Evolutionary conservation across 129 eudicot genomes (phyloP).

Genomic region (Tagetes patula): DNA sequence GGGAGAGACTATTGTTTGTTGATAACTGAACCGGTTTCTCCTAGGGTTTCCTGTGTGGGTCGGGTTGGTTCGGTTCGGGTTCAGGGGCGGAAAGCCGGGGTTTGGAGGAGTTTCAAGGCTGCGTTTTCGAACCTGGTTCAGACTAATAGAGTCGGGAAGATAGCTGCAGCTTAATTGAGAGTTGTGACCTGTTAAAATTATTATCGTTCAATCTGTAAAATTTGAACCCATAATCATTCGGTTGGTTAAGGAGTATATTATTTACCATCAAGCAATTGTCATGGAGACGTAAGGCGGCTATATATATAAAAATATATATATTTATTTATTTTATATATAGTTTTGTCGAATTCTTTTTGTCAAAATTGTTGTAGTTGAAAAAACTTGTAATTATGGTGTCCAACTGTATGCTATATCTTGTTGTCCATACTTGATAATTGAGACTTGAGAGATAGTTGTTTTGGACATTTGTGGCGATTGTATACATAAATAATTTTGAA

Average conservation of each 20-base stretch:
- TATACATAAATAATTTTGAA: not conserved
- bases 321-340: too few relatives aligned
- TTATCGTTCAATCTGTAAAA: too few relatives aligned
- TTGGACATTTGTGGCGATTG: slow-evolving; percentile 23
- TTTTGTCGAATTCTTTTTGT: slow-evolving; percentile 12
- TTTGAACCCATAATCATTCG: too few relatives aligned
- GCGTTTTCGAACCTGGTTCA: slow-evolving; percentile 40
- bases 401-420: slow-evolving; percentile 1
- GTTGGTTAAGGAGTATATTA: too few relatives aligned
- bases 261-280: too few relatives aligned
- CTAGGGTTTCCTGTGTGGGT: slow-evolving; percentile 59
- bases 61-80: slow-evolving; percentile 45
- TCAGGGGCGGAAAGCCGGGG: slow-evolving; percentile 37
- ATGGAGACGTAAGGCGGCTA: too few relatives aligned
- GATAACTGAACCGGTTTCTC: slow-evolving; percentile 57
- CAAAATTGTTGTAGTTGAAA: slow-evolving; percentile 23
- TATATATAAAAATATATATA: too few relatives aligned
- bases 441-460: slow-evolving; percentile 17
- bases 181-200: too few relatives aligned
- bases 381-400: slow-evolving; percentile 33
- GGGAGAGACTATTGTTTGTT: slow-evolving; percentile 38
- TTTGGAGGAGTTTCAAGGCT: slow-evolving; percentile 41
- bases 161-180: not conserved
- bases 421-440: slow-evolving; percentile 23
- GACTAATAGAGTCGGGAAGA: slow-evolving; percentile 26